phyloP scores from a whole-genome alignment of 192 early-diverging fungal species.

The Backusella westeae region DNA sequence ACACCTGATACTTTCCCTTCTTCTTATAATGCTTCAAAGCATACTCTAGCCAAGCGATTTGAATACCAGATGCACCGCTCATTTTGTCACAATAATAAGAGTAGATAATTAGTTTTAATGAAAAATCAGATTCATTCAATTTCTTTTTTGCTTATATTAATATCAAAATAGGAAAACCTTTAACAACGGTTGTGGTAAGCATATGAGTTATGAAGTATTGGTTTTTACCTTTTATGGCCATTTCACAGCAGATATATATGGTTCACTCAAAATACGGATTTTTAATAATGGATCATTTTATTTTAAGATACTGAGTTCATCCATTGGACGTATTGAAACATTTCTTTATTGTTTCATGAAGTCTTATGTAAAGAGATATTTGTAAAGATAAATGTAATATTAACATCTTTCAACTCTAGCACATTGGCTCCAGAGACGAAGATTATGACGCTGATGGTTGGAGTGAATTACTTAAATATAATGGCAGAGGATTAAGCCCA shows the following conservation, averaged over 20 bases:
- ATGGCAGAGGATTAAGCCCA: too few relatives aligned
- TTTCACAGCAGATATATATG: background rate
- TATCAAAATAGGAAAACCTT: background rate
- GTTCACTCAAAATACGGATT: background rate
- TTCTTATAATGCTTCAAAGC: conserved; percentile 13
- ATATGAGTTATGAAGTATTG: background rate
- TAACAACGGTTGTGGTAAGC: background rate
- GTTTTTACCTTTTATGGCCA: background rate
- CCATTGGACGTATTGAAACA: too few relatives aligned
- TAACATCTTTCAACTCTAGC: too few relatives aligned
- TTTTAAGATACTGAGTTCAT: too few relatives aligned
- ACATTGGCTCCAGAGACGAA: background rate
- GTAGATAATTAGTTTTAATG: background rate
- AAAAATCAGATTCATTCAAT: background rate
- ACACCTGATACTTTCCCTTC: background rate
- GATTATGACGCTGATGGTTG: background rate
- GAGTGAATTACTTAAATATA: too few relatives aligned
- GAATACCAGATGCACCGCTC: conserved; percentile 18
- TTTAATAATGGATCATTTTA: too few relatives aligned
- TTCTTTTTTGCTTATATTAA: too few relatives aligned
- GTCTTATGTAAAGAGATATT: too few relatives aligned
- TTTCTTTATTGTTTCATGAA: too few relatives aligned
- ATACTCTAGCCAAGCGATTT: conserved; percentile 33
- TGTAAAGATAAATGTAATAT: too few relatives aligned
- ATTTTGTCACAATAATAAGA: conserved; percentile 15